phyloP scores from a whole-genome alignment of 805 yeast genomes.

The Saturnispora sekii region DNA sequence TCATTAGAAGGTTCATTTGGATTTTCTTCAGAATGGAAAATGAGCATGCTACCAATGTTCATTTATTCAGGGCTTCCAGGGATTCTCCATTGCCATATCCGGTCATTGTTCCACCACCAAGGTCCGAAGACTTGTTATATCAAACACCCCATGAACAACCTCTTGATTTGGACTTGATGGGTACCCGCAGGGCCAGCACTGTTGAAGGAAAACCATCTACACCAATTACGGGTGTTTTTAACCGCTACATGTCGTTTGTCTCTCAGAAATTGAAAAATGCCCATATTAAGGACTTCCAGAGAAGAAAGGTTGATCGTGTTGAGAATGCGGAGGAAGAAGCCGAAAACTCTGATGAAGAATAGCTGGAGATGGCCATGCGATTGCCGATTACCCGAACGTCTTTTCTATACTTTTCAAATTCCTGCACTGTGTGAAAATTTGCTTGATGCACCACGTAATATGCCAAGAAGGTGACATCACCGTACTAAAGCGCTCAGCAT shows the following conservation, averaged over 20 bases:
- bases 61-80: slow-evolving; percentile 74
- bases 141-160: slow-evolving; percentile 1
- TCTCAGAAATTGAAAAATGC: slow-evolving; percentile 58
- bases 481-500: background rate
- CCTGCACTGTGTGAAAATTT: too few relatives aligned
- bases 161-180: slow-evolving; percentile 1
- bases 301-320: slow-evolving; percentile 33
- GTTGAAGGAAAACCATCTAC: background rate
- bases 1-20: slow-evolving; percentile 82
- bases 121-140: slow-evolving; percentile 1
- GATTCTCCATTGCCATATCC: slow-evolving; percentile 82
- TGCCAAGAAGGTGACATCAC: slow-evolving; percentile 3
- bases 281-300: slow-evolving; percentile 78
- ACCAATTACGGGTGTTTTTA: background rate
- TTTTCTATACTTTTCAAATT: background rate
- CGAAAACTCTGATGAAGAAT: slow-evolving; percentile 5
- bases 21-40: slow-evolving; percentile 88
- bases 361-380: slow-evolving; percentile 2
- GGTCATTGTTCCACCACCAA: slow-evolving; percentile 15
- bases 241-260: slow-evolving; percentile 32
- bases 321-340: slow-evolving; percentile 8
- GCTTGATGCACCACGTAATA: background rate
- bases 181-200: background rate
- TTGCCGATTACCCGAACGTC: background rate
- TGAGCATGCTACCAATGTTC: slow-evolving; percentile 89